Percentiles rank a stretch among this genome's conserved stretches.
phyloP scores from a whole-genome alignment of 176 grass and related monocot genomes.

The Lolium perenne region DNA sequence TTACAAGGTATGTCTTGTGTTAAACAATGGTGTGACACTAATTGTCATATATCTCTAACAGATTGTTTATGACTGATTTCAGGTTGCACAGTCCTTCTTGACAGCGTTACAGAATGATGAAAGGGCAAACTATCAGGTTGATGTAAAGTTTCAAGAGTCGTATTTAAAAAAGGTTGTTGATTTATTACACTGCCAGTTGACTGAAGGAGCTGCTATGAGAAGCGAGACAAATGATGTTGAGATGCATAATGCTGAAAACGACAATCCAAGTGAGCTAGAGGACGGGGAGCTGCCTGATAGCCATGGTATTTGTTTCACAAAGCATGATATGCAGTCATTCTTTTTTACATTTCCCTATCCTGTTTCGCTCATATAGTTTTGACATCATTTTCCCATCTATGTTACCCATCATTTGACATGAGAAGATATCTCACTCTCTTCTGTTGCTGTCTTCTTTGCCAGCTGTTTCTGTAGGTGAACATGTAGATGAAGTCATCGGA shows the following conservation, averaged over 20 bases:
- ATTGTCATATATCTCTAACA: constrained; percentile 46
- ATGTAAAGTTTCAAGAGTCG: constrained; percentile 98
- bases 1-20: constrained; percentile 68
- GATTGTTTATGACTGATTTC: constrained; percentile 42
- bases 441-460: constrained; percentile 33
- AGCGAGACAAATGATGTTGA: constrained; percentile 52
- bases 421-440: constrained; percentile 34
- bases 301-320: constrained; percentile 69
- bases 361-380: constrained; percentile 15
- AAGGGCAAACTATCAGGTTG: constrained; percentile 95
- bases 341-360: neutral
- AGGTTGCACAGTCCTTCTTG: constrained; percentile 95
- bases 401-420: constrained; percentile 23
- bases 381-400: constrained; percentile 4
- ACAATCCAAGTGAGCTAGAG: constrained; percentile 76
- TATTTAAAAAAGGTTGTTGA: constrained; percentile 91
- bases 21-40: constrained; percentile 6
- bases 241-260: constrained; percentile 52
- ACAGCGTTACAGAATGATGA: constrained; percentile 97
- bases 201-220: constrained; percentile 75
- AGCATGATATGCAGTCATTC: neutral
- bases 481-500: constrained; percentile 95
- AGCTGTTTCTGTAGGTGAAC: constrained; percentile 98
- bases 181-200: constrained; percentile 86
- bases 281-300: constrained; percentile 93